Conservation (phyloP, 2,329 filamentous ascomycete genomes). For the Botrytis hyacinthi region DNA sequence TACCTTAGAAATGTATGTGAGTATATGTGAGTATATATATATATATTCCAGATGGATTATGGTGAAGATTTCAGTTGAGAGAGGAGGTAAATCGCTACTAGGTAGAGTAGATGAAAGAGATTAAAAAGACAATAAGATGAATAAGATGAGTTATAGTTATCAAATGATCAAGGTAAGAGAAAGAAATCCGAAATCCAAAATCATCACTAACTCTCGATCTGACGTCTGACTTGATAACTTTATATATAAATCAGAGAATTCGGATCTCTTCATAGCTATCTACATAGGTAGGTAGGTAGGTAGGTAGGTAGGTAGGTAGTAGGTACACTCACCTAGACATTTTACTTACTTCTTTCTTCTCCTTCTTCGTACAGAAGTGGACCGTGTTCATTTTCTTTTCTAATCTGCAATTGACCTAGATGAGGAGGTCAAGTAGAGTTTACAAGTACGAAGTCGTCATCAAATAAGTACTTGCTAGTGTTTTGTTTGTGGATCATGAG, state of each 20-base stretch:
- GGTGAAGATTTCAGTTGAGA: background rate
- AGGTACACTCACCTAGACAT: background rate
- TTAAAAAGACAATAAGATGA: background rate
- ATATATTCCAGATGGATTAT: background rate
- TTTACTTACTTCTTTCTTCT: background rate
- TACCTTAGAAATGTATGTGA: background rate
- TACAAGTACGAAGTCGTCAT: background rate
- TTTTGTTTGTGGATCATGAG: conserved; percentile 3
- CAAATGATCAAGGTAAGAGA: background rate
- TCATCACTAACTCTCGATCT: background rate
- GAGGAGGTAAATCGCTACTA: background rate
- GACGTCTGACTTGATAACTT: background rate
- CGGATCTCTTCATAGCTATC: background rate
- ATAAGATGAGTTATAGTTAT: background rate
- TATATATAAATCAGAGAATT: background rate
- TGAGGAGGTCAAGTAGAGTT: background rate
- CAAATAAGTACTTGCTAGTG: background rate
- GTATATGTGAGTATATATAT: background rate
- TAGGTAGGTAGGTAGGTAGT: too few species aligned
- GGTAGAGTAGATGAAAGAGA: background rate
- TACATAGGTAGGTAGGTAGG: too few species aligned
- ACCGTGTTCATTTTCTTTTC: background rate
- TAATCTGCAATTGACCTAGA: background rate
- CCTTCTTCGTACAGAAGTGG: background rate
- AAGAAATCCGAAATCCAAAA: background rate